A percentile compares a stretch with the other conserved stretches of the same genome.
Conservation (phyloP, 2,329 filamentous ascomycete species). For the Fusarium setosum region DNA sequence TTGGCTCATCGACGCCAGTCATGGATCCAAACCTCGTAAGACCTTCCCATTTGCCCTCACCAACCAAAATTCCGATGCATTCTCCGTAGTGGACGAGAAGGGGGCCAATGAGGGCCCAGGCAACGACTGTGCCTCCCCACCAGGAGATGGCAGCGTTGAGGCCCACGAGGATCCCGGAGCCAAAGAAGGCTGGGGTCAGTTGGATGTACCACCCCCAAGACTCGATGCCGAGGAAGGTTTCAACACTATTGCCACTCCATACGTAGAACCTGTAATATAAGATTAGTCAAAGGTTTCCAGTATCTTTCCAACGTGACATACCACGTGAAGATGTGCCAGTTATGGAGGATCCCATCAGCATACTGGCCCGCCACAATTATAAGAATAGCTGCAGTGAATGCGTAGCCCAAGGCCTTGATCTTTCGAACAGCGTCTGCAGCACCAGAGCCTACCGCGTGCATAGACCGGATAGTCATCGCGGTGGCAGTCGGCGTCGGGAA, state of each 20-base stretch:
- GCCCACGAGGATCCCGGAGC: slow-evolving; percentile 62
- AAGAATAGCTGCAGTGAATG: slow-evolving; percentile 62
- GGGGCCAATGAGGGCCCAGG: slow-evolving; percentile 65
- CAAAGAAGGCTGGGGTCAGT: slow-evolving; percentile 70
- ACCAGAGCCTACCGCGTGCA: slow-evolving; percentile 67
- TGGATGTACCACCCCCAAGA: slow-evolving; percentile 73
- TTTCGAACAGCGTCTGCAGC: slow-evolving; percentile 64
- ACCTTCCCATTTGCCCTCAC: slow-evolving; percentile 46
- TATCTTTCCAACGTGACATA: neutral
- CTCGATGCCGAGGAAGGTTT: slow-evolving; percentile 61
- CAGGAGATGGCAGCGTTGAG: slow-evolving; percentile 69
- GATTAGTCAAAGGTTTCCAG: neutral
- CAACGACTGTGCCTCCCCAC: slow-evolving; percentile 65
- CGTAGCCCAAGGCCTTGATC: slow-evolving; percentile 63
- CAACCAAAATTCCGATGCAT: slow-evolving; percentile 56
- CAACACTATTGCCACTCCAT: slow-evolving; percentile 63
- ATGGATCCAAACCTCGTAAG: slow-evolving; percentile 47
- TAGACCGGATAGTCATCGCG: slow-evolving; percentile 71
- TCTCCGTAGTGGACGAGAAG: slow-evolving; percentile 62
- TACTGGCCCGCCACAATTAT: slow-evolving; percentile 70
- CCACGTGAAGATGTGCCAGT: slow-evolving; percentile 66
- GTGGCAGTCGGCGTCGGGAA: slow-evolving; percentile 71
- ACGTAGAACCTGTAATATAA: slow-evolving; percentile 55
- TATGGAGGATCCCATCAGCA: slow-evolving; percentile 68
- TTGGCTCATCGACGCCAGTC: slow-evolving; percentile 40